A percentile compares a stretch with the other conserved stretches of the same genome.
phyloP scores from a whole-genome alignment of 169 alveolate genomes.

The Plasmodium inui region DNA sequence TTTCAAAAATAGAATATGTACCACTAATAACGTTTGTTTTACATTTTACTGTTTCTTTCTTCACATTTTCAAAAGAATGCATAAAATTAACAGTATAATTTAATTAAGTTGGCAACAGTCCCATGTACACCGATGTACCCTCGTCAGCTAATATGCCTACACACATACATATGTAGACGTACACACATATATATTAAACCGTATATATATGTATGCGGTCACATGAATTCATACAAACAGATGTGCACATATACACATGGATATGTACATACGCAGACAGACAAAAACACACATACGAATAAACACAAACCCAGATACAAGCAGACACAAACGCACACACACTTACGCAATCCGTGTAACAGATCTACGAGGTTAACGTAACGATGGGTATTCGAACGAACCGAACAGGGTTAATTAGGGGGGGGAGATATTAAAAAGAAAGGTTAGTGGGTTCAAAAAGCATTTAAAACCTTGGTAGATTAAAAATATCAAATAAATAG shows the following conservation, averaged over 20 bases:
- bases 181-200: background rate
- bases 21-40: background rate
- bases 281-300: background rate
- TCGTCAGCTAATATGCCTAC: background rate
- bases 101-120: constrained; percentile 34
- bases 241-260: background rate
- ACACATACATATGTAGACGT: constrained; percentile 8
- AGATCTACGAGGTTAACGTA: constrained; percentile 27
- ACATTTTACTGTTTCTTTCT: constrained; percentile 4
- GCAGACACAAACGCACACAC: background rate
- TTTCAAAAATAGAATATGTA: constrained; percentile 45
- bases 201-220: background rate
- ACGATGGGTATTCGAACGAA: constrained; percentile 11
- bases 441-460: constrained; percentile 11
- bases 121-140: constrained; percentile 17
- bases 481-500: constrained; percentile 33
- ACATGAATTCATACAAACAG: background rate
- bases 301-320: background rate
- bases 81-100: constrained; percentile 19
- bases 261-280: background rate
- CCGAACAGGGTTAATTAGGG: constrained; percentile 27
- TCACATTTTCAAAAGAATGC: constrained; percentile 23
- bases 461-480: constrained; percentile 38
- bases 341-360: constrained; percentile 14
- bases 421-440: constrained; percentile 30